Percentiles rank a stretch among this genome's conserved stretches.
phyloP scores from a whole-genome alignment of 140 eudicot species.

The Anethum foeniculum region DNA sequence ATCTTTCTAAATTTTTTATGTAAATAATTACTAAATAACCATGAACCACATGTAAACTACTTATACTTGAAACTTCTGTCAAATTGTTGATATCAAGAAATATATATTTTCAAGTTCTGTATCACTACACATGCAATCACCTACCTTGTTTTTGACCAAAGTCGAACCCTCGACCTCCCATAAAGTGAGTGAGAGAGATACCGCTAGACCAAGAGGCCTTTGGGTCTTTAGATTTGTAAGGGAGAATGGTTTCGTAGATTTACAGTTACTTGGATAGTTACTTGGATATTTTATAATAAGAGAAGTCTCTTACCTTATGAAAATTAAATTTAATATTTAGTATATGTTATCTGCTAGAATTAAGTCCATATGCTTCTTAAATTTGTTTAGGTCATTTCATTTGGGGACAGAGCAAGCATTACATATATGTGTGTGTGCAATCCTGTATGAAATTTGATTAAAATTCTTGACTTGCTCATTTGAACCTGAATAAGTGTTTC shows the following conservation, averaged over 20 bases:
- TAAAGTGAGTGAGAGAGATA: not conserved
- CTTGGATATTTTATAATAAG: not conserved
- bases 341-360: not conserved
- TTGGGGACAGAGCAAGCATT: not conserved
- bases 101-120: not conserved
- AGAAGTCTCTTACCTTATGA: not conserved
- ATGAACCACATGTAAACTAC: not conserved
- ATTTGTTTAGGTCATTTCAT: not conserved
- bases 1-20: not conserved
- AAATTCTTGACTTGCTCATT: not conserved
- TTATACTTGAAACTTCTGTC: not conserved
- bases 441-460: not conserved
- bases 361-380: not conserved
- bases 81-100: not conserved
- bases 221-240: not conserved
- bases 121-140: not conserved
- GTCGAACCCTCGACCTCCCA: not conserved
- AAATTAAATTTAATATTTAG: not conserved
- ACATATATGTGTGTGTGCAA: not conserved
- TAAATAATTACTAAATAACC: not conserved
- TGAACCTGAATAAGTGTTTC: not conserved
- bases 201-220: not conserved
- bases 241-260: not conserved
- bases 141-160: too few relatives aligned
- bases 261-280: not conserved